Conservation (phyloP, 2,329 filamentous ascomycete species). For the Daldinia sp. region DNA sequence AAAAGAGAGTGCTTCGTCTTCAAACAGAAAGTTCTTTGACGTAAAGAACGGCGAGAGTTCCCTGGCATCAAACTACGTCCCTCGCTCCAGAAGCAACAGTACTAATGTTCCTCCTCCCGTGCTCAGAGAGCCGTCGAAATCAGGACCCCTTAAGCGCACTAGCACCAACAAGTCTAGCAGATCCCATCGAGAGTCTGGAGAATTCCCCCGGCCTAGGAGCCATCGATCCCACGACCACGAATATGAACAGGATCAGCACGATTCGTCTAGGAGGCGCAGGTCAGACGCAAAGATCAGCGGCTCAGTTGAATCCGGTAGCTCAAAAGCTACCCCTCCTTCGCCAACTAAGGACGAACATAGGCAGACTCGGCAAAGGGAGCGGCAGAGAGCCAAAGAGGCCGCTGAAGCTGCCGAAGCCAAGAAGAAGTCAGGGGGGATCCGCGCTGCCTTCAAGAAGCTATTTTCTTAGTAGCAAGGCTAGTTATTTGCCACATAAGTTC, state of each 20-base stretch:
- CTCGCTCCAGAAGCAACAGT: slow-evolving; percentile 30
- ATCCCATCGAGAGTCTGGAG: slow-evolving; percentile 42
- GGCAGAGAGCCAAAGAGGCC: slow-evolving; percentile 39
- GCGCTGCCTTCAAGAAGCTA: slow-evolving; percentile 50
- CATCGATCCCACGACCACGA: slow-evolving; percentile 14
- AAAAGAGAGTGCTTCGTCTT: slow-evolving; percentile 44
- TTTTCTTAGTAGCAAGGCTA: slow-evolving; percentile 41
- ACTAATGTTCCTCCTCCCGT: slow-evolving; percentile 24
- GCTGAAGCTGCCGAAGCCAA: slow-evolving; percentile 39
- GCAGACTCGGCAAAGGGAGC: slow-evolving; percentile 48
- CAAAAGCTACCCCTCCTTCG: slow-evolving; percentile 21
- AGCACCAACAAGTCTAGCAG: slow-evolving; percentile 42
- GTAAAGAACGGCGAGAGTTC: slow-evolving; percentile 51
- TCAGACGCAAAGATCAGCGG: slow-evolving; percentile 27
- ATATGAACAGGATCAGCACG: slow-evolving; percentile 17
- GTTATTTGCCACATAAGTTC: background rate
- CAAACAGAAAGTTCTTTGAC: slow-evolving; percentile 49
- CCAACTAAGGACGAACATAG: slow-evolving; percentile 45
- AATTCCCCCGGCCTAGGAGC: slow-evolving; percentile 40
- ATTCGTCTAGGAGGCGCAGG: slow-evolving; percentile 34
- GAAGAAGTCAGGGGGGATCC: slow-evolving; percentile 48
- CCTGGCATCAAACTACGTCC: slow-evolving; percentile 34
- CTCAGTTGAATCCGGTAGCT: slow-evolving; percentile 22
- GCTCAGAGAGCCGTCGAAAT: slow-evolving; percentile 39
- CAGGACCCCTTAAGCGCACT: slow-evolving; percentile 47